Base-by-base conservation (phyloP, 2,329 filamentous ascomycete species). In the Penicillium brasilianum region DNA sequence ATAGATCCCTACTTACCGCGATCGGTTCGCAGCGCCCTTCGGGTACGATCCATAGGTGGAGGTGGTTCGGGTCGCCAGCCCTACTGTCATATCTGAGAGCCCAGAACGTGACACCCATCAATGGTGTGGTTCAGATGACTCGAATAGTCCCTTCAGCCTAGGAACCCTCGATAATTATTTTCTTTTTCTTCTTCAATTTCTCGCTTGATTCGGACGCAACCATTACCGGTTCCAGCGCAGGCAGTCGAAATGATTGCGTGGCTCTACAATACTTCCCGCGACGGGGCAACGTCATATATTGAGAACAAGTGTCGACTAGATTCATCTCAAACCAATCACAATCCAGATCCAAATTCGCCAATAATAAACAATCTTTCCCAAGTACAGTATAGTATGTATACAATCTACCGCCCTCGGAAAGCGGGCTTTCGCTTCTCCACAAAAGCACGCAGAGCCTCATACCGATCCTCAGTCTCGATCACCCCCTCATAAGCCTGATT, bases 381-480 rank as follows among this genome's bases (percentile, higher is more conserved):
- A 28, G 3, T 28, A 28, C 25, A 28, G 25, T 28, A 28, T 6
- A 3, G 6, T 28, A 28, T 25, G 6, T 28, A 28, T 25, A 25
- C 18, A 34, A 9, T 51, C 51, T 74, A 84, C 68, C 80, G 52
- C 6, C 52, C 52, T 10, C 52, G 39, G 25, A 54, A 43, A 30
- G 28, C 36, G 30, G 52, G 37, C 37, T 54, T 54, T 7, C 37
- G 52, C 52, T 54, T 91, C 81, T 91, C 89, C 56, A 81, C 83
- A 80, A 99, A 99, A 0, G 95, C 95, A 76, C 80, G 85, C 65
- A 99, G 81, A 37, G 95, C 95, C 83, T 98, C 95, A 70, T 92
- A 83, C 61, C 93, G 84, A 81, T 99, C 95, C 74, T 93, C 89
- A 0, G 92, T 97, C 63, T 84, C 85, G 16, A 97, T 85, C 4